Evolutionary conservation across 163 green algal species (phyloP), one percentile per base, ranked within the genome.

Genomic region (Chlorella variabilis): DNA sequence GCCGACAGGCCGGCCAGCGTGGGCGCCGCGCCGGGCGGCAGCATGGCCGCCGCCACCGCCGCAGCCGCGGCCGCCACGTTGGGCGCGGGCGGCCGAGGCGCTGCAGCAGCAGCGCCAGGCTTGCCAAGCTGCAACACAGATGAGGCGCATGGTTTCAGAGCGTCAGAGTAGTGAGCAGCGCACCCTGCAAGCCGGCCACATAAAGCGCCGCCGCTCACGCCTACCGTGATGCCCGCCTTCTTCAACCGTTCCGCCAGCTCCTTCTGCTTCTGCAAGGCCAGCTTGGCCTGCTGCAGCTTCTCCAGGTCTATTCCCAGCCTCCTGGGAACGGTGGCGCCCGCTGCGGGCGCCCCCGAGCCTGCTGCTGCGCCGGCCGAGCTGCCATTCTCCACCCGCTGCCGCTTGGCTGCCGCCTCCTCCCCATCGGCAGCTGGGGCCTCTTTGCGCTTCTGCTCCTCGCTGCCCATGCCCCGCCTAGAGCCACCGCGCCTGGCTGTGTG

Each of bases 251-350:
- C 92, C 71, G 90, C 86, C 18, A 96, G 85, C 81, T 90, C 78
- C 62, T 93, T 93, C 49, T 95, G 90, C 73, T 90, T 84, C 82
- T 94, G 81, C 23, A 96, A 83, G 29, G 89, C 86, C 75, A 90
- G 89, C 75, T 95, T 96, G 3, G 92, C 91, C 79, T 94, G 93
- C 67, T 91, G 88, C 39, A 96, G 76, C 1, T 87, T 89, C 17
- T 90, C 86, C 61, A 93, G 69, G 18, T 89, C 87, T 36, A 87
- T 51, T 29, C 66, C 66, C 17, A 78, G 71, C 65, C 81, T 82
- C 66, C 87, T 90, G n/a, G n/a, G n/a, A n/a, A n/a, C n/a, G n/a
- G n/a, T n/a, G n/a, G n/a, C 74, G 13, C 27, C 34, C 25, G 66
- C 34, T 13, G 34, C 25, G 62, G 42, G 36, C 31, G 31, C 66